phyloP scores from a whole-genome alignment of 257 asterid species.

The Scutellaria minor region DNA sequence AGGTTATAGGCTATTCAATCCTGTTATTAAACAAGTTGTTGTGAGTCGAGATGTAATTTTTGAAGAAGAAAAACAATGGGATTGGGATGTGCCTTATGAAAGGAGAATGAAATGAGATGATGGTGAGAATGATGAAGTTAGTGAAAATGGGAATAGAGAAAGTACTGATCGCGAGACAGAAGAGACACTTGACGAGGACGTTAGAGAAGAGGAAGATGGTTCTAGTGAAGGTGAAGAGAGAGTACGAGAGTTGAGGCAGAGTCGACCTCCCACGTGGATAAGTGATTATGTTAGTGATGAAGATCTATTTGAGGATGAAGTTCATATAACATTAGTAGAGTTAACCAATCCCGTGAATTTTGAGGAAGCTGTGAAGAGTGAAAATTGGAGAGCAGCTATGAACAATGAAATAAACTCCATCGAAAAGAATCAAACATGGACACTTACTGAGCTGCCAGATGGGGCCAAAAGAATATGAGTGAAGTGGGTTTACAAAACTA shows the following conservation, averaged over 20 bases:
- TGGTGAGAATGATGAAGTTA: not conserved
- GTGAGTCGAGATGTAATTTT: not conserved
- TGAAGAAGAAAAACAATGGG: no score
- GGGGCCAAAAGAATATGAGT: slow-evolving; percentile 9
- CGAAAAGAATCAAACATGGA: not conserved
- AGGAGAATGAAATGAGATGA: not conserved
- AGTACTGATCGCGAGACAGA: not conserved
- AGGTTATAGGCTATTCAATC: not conserved
- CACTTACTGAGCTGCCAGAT: not conserved
- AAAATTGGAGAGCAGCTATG: not conserved
- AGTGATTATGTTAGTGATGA: no score
- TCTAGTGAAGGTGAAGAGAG: no score
- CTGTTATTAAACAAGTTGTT: not conserved
- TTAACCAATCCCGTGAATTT: not conserved
- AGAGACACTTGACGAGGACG: no score
- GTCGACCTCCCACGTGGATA: no score
- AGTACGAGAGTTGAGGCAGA: no score
- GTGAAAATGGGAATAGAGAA: not conserved
- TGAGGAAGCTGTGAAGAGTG: not conserved
- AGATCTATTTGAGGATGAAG: no score
- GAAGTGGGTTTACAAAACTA: not conserved
- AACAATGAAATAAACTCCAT: not conserved
- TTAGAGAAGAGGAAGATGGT: no score
- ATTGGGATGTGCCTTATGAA: not conserved
- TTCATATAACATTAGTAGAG: not conserved